phyloP scores from a whole-genome alignment of 345 rosid genomes.

The Syzygium aromaticum region DNA sequence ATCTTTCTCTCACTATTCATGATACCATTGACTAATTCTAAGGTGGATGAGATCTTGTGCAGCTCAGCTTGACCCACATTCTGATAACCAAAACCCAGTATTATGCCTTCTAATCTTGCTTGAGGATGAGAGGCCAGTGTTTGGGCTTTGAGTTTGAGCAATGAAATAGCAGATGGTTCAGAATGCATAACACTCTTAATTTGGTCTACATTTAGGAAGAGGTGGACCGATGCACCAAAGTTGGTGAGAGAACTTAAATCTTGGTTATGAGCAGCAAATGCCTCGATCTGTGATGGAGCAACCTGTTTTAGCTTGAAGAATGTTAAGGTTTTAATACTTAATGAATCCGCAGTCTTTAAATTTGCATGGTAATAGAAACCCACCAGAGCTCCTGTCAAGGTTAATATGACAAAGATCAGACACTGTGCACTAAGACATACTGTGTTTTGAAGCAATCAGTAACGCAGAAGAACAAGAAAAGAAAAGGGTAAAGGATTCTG shows the following conservation, averaged over 20 bases:
- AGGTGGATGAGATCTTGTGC: slow-evolving; percentile 12
- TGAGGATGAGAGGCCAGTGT: slow-evolving; percentile 5
- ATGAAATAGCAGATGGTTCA: slow-evolving; percentile 15
- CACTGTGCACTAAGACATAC: neutral
- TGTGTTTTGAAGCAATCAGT: neutral
- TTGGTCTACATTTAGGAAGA: slow-evolving; percentile 17
- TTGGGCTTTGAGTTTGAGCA: slow-evolving; percentile 18
- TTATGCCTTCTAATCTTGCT: slow-evolving; percentile 21
- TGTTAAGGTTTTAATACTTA: slow-evolving; percentile 3
- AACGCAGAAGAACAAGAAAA: neutral
- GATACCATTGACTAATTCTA: slow-evolving; percentile 19
- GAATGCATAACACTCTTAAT: slow-evolving; percentile 13
- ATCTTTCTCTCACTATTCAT: slow-evolving; percentile 3
- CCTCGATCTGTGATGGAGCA: slow-evolving; percentile 7
- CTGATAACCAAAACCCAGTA: slow-evolving; percentile 3
- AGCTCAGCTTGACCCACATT: slow-evolving; percentile 7
- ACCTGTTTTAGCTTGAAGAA: slow-evolving; percentile 6
- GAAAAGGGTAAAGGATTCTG: neutral
- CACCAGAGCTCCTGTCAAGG: slow-evolving; percentile 20
- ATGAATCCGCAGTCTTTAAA: slow-evolving; percentile 3
- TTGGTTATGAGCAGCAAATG: slow-evolving; percentile 7
- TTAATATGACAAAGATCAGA: neutral
- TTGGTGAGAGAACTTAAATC: slow-evolving; percentile 3
- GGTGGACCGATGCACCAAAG: slow-evolving; percentile 16
- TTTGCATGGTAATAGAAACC: slow-evolving; percentile 20